Evolutionary conservation across 192 early-diverging fungal genomes (phyloP).

Genomic region (Linnemannia hyalina): DNA sequence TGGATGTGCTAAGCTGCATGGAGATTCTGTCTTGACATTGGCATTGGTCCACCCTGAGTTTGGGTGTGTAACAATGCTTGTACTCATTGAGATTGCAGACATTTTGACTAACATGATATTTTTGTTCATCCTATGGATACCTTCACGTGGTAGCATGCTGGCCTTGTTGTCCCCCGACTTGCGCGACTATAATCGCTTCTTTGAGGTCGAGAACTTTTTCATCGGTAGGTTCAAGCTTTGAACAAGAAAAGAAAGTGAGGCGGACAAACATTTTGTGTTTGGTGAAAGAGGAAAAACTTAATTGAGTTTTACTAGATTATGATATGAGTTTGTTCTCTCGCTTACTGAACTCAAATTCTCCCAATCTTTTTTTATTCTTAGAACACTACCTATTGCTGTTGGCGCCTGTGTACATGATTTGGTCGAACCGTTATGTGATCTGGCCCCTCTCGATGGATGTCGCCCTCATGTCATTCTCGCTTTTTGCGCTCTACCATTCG

Average conservation of each 20-base stretch:
- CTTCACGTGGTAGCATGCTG: conserved; percentile 51
- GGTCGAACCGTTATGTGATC: conserved; percentile 65
- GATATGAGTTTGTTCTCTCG: not conserved
- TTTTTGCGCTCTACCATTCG: conserved; percentile 68
- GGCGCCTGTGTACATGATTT: conserved; percentile 66
- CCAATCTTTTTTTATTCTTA: not conserved
- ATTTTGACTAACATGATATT: not conserved
- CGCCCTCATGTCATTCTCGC: conserved; percentile 63
- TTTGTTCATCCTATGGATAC: not conserved
- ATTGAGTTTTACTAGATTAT: not conserved
- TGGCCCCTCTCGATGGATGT: conserved; percentile 60
- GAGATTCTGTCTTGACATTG: not conserved
- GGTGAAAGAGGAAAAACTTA: not conserved
- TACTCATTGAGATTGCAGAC: not conserved
- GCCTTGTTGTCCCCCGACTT: conserved; percentile 66
- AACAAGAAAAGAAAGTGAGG: not conserved
- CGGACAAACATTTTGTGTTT: not conserved
- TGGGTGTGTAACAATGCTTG: not conserved
- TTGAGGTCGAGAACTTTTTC: conserved; percentile 67
- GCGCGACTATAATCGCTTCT: conserved; percentile 59
- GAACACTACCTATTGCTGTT: conserved; percentile 50
- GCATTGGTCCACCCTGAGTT: too few species aligned
- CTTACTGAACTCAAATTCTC: not conserved
- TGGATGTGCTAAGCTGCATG: not conserved
- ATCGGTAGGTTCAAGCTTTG: conserved; percentile 49